These are phyloP conservation scores for Fistulinella cinereoalba DNA, from an alignment of 1,284 basidiomycete genomes.

Conservation along the genomic window DNA sequence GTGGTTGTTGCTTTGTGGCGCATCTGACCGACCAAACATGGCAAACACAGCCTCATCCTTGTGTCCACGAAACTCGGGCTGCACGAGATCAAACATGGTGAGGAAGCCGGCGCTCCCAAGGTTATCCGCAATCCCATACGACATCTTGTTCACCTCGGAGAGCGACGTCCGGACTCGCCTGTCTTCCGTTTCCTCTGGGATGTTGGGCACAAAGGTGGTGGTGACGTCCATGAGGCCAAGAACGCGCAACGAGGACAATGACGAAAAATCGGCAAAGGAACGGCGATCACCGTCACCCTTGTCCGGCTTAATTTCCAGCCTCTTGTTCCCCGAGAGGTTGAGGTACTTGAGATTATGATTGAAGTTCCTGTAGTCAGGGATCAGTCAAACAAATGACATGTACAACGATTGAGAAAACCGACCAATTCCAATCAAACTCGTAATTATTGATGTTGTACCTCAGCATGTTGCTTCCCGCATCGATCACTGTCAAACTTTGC, in stretches of 20 bases:
- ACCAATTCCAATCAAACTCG: slow-evolving; percentile 99
- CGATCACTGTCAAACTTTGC: slow-evolving; percentile 77
- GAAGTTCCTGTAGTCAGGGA: slow-evolving; percentile 76
- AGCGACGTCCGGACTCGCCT: slow-evolving; percentile 91
- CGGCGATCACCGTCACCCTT: slow-evolving; percentile 26
- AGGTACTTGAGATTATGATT: slow-evolving; percentile 91
- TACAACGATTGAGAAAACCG: neutral
- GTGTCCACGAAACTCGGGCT: slow-evolving; percentile 80
- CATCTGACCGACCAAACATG: slow-evolving; percentile 84
- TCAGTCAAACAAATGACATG: slow-evolving; percentile 1
- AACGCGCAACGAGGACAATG: slow-evolving; percentile 77
- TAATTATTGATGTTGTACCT: slow-evolving; percentile 99
- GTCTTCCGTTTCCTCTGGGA: slow-evolving; percentile 91
- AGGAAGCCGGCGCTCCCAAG: slow-evolving; percentile 78
- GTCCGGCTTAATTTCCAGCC: slow-evolving; percentile 76
- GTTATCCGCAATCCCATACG: slow-evolving; percentile 97
- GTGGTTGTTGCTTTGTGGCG: slow-evolving; percentile 60
- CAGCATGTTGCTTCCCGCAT: slow-evolving; percentile 92
- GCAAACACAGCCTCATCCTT: slow-evolving; percentile 91
- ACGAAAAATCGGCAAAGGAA: slow-evolving; percentile 83
- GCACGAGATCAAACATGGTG: slow-evolving; percentile 90
- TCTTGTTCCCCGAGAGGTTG: slow-evolving; percentile 85
- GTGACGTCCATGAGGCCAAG: slow-evolving; percentile 99
- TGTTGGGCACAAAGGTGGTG: slow-evolving; percentile 69
- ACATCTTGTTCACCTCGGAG: slow-evolving; percentile 90